Base-by-base conservation (phyloP, 768 basidiomycete species). In the Boletus rufocinnamomeus region DNA sequence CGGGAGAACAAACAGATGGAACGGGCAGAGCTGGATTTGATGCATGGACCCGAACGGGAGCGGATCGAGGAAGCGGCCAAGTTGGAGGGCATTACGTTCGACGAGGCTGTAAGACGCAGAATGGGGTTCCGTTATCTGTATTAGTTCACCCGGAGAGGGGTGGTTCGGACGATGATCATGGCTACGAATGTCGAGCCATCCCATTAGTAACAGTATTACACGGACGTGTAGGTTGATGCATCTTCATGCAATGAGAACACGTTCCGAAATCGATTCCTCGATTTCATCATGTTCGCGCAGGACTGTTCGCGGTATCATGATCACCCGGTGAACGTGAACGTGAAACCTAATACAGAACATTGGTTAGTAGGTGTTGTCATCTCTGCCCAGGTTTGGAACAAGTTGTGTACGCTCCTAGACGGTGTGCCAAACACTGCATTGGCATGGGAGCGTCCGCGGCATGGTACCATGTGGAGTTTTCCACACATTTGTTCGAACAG, bases 81-180 rank as follows among this genome's bases (percentile, higher is more conserved):
- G 60, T 65, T 87, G 51, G 84, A 87, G 61, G 82, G 83, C 4
- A 78, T 87, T 16, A 79, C 82, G 3, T 80, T 86, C 56, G 83
- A 84, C 23, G 80, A 85, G 62, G 86, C 84, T 8, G 73, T 85
- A 66, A 78, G 80, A 63, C 78, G 80, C 56, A 78, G 80, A 61
- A 84, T 77, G 68, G 81, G 82, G 0, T 86, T 84, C 74, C 74
- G 85, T 40, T 86, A 84, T 65, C 66, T 86, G 52, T 80, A 82
- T 57, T 86, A 65, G 76, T 41, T 21, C 8, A 30, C 23, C 19
- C 0, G n/a, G n/a, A 17, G 9, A 35, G 2, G 16, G 6, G 2
- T 17, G 30, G 6, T 28, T 47, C 8, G 44, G 46, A 28, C 10
- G 0, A 47, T 47, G 27, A n/a, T n/a, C 17, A n/a, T 34, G 13